Conservation (phyloP, 352 stramenopile genomes). For the Plasmopara viticola region DNA sequence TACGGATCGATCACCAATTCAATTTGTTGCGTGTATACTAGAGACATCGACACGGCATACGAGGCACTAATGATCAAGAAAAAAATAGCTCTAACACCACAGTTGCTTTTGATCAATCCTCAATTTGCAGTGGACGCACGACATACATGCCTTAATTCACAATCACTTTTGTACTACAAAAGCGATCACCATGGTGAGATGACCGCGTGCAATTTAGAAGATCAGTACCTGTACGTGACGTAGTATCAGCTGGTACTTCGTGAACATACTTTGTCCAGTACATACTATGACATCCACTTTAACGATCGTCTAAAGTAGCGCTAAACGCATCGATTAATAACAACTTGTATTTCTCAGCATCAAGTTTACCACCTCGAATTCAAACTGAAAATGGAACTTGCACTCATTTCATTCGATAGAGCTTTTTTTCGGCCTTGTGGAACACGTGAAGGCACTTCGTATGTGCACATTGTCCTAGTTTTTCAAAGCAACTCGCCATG, state of each 20-base stretch:
- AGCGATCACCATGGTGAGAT: slow-evolving; percentile 68
- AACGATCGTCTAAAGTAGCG: slow-evolving; percentile 78
- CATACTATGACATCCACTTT: slow-evolving; percentile 62
- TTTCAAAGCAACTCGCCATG: slow-evolving; percentile 35
- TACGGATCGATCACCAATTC: slow-evolving; percentile 12
- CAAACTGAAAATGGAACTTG: slow-evolving; percentile 70
- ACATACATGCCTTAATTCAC: slow-evolving; percentile 78
- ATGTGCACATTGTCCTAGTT: slow-evolving; percentile 68
- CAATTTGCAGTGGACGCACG: slow-evolving; percentile 58
- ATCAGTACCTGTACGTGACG: slow-evolving; percentile 3
- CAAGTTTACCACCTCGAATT: slow-evolving; percentile 50
- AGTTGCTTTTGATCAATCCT: slow-evolving; percentile 51
- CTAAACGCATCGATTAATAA: slow-evolving; percentile 65
- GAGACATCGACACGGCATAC: slow-evolving; percentile 6
- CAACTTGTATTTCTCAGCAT: slow-evolving; percentile 81
- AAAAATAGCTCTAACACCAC: slow-evolving; percentile 52
- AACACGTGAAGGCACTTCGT: slow-evolving; percentile 33
- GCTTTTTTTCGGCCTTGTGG: slow-evolving; percentile 35
- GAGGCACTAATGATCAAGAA: slow-evolving; percentile 9
- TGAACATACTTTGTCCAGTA: slow-evolving; percentile 68
- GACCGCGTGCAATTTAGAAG: slow-evolving; percentile 58
- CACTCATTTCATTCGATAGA: slow-evolving; percentile 66
- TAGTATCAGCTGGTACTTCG: slow-evolving; percentile 16
- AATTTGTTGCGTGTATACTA: slow-evolving; percentile 7
- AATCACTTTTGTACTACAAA: slow-evolving; percentile 74